Evolutionary conservation across 2,329 filamentous ascomycete species (phyloP).

Genomic region (Xylariales sp.): DNA sequence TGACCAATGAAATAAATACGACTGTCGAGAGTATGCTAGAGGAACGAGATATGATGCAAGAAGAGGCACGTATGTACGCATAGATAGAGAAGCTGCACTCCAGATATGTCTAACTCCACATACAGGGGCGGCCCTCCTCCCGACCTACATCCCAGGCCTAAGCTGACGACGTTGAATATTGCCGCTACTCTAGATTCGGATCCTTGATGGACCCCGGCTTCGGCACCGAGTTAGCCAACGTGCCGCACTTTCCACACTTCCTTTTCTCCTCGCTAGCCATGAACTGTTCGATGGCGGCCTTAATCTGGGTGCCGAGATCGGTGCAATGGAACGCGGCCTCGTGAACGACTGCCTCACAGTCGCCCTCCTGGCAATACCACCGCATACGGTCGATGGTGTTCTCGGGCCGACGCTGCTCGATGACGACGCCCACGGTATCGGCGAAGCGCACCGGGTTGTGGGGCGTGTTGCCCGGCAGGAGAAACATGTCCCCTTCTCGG

Average conservation of each 20-base stretch:
- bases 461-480: constrained; percentile 92
- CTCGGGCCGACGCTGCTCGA: constrained; percentile 84
- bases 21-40: neutral
- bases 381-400: constrained; percentile 80
- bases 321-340: constrained; percentile 90
- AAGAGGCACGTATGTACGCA: neutral
- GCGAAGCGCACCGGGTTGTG: constrained; percentile 96
- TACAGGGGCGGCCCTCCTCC: neutral
- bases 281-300: constrained; percentile 87
- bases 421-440: constrained; percentile 91
- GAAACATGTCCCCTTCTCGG: constrained; percentile 91
- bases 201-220: constrained; percentile 68
- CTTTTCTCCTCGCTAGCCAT: constrained; percentile 72
- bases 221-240: constrained; percentile 77
- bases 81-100: neutral
- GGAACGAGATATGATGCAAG: neutral
- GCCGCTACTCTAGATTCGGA: constrained; percentile 62
- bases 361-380: constrained; percentile 80
- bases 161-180: neutral
- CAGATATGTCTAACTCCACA: neutral
- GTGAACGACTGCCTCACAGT: constrained; percentile 78
- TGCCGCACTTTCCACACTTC: constrained; percentile 81
- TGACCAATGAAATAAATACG: neutral
- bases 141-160: neutral
- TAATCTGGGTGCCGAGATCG: constrained; percentile 93